A percentile compares a stretch with the other conserved stretches of the same genome.
Evolutionary conservation across 306 rosid species (phyloP).

Genomic region (Adenanthera pavonina): DNA sequence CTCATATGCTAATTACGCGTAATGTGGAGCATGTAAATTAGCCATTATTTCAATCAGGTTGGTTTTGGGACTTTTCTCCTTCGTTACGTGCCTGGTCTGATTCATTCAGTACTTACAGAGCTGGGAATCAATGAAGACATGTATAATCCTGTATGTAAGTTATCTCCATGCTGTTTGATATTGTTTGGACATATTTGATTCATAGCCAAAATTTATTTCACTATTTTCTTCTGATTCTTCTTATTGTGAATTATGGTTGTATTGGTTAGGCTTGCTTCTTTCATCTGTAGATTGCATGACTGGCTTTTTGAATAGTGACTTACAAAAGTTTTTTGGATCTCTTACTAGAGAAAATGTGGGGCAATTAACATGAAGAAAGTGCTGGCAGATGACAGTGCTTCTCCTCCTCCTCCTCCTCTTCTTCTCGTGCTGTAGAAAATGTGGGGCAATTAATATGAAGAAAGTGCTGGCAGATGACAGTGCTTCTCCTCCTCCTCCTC

Average conservation of each 20-base stretch:
- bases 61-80: constrained; percentile 84
- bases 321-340: not conserved
- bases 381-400: no score
- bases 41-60: constrained; percentile 57
- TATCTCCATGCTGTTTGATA: constrained; percentile 45
- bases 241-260: constrained; percentile 34
- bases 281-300: constrained; percentile 15
- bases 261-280: constrained; percentile 28
- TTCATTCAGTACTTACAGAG: constrained; percentile 65
- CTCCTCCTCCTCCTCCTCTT: no score
- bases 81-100: constrained; percentile 69
- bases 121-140: constrained; percentile 86
- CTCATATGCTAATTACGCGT: constrained; percentile 25
- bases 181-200: constrained; percentile 33
- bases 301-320: constrained; percentile 8
- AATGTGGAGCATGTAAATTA: constrained; percentile 33
- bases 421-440: not conserved
- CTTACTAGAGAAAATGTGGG: no score
- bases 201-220: constrained; percentile 8
- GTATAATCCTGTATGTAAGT: constrained; percentile 98
- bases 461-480: not conserved
- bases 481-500: not conserved
- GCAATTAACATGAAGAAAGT: no score
- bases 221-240: constrained; percentile 7
- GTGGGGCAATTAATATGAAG: not conserved